Conservation (phyloP, 1,284 basidiomycete genomes). For the Porogramme epimiltina region DNA sequence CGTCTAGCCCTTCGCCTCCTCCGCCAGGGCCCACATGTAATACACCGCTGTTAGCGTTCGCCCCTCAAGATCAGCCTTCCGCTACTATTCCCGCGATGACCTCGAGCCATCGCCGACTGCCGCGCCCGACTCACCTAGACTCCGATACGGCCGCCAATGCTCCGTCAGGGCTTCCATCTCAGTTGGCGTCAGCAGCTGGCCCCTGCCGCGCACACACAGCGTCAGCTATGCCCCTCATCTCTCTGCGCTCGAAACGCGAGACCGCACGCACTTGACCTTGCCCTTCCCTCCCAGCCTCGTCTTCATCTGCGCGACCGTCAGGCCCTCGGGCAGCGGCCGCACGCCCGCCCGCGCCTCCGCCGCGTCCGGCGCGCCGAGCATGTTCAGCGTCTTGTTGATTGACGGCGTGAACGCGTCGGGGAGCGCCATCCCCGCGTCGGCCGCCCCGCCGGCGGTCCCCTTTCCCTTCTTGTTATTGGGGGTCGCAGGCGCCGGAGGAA, state of each 20-base stretch:
- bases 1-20: conserved; percentile 33
- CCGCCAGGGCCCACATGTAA: conserved; percentile 63
- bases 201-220: conserved; percentile 43
- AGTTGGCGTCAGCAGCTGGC: conserved; percentile 73
- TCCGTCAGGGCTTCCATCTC: conserved; percentile 85
- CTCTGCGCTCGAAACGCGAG: background rate
- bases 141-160: conserved; percentile 80
- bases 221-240: conserved; percentile 4
- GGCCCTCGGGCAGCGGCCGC: conserved; percentile 57
- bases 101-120: background rate
- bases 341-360: conserved; percentile 16
- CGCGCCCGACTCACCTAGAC: conserved; percentile 54
- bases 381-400: conserved; percentile 53
- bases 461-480: conserved; percentile 16
- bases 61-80: conserved; percentile 3
- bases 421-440: conserved; percentile 30
- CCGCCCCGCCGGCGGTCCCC: conserved; percentile 14
- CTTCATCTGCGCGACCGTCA: conserved; percentile 64
- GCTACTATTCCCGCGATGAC: background rate
- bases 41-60: conserved; percentile 46
- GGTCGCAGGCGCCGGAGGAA: conserved; percentile 24
- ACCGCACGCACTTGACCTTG: conserved; percentile 70
- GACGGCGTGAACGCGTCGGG: conserved; percentile 72
- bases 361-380: conserved; percentile 13
- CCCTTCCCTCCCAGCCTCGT: conserved; percentile 76